These are phyloP conservation scores for Fraxinus platypoda DNA, from an alignment of 305 asterid species.

Conservation along the genomic window DNA sequence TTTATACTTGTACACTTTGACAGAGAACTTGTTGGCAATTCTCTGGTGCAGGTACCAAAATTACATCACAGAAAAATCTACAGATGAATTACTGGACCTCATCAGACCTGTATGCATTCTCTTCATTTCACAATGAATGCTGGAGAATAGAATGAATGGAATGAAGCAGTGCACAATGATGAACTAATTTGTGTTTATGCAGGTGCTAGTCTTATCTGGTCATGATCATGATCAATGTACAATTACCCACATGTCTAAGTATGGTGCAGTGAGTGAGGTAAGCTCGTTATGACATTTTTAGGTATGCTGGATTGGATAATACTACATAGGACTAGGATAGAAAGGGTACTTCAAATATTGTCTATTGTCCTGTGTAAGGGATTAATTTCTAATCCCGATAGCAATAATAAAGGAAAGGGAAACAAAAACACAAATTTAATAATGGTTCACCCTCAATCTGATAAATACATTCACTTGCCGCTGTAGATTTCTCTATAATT, in stretches of 20 bases:
- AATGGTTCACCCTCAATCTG: not conserved
- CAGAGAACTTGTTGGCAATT: constrained; percentile 19
- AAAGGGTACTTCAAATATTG: not conserved
- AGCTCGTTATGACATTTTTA: not conserved
- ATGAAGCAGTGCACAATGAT: constrained; percentile 6
- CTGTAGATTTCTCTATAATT: not conserved
- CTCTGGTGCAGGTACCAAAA: constrained; percentile 75
- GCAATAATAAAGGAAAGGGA: not conserved
- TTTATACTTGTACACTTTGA: constrained; percentile 3
- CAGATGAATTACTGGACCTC: constrained; percentile 55
- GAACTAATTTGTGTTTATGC: constrained; percentile 33
- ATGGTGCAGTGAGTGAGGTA: constrained; percentile 78
- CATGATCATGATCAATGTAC: constrained; percentile 99
- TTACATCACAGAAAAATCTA: constrained; percentile 56
- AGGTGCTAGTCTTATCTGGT: constrained; percentile 88
- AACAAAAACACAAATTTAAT: not conserved
- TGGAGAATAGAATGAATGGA: constrained; percentile 11
- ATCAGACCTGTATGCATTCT: constrained; percentile 71
- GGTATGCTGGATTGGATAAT: not conserved
- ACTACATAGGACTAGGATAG: not conserved
- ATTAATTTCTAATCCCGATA: not conserved
- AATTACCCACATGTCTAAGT: constrained; percentile 51
- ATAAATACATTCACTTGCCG: not conserved
- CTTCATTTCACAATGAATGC: constrained; percentile 25
- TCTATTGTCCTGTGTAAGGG: not conserved